Conservation (phyloP, 441 rosid species). For the Jatropha podagrica region DNA sequence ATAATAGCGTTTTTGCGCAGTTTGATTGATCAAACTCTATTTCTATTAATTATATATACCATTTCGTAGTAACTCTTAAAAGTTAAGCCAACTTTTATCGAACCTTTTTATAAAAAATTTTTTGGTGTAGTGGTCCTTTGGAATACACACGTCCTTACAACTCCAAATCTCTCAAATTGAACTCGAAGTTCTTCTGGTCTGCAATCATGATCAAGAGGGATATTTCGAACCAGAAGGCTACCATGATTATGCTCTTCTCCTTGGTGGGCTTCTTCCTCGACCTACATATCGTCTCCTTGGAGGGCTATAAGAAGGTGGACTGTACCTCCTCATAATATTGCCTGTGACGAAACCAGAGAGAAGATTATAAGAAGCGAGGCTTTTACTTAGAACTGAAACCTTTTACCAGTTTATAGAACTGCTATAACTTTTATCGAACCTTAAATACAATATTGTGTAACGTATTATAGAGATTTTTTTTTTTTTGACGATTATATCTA, state of each 20-base stretch:
- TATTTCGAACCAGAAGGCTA: constrained; percentile 88
- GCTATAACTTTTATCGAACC: no score
- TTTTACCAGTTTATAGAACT: not conserved
- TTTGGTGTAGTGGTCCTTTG: constrained; percentile 87
- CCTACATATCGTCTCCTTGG: constrained; percentile 87
- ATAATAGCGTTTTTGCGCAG: no score
- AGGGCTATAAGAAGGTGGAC: constrained; percentile 81
- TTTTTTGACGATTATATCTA: no score
- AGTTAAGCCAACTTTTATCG: no score
- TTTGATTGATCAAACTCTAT: no score
- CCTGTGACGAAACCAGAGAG: constrained; percentile 11
- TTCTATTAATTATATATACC: no score
- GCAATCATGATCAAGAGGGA: constrained; percentile 94
- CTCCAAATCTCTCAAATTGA: constrained; percentile 89
- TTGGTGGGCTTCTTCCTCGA: constrained; percentile 64
- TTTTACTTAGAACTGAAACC: constrained; percentile 13
- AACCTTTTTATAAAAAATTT: no score
- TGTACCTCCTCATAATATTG: constrained; percentile 77
- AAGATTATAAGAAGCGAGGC: not conserved
- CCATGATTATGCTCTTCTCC: constrained; percentile 64
- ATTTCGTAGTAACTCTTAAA: no score
- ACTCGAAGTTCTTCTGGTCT: constrained; percentile 86
- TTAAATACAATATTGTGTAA: no score
- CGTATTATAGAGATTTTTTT: no score
- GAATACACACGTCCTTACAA: constrained; percentile 91